Base-by-base conservation (phyloP, 179 eudicot species). In the Beta corolliflora region DNA sequence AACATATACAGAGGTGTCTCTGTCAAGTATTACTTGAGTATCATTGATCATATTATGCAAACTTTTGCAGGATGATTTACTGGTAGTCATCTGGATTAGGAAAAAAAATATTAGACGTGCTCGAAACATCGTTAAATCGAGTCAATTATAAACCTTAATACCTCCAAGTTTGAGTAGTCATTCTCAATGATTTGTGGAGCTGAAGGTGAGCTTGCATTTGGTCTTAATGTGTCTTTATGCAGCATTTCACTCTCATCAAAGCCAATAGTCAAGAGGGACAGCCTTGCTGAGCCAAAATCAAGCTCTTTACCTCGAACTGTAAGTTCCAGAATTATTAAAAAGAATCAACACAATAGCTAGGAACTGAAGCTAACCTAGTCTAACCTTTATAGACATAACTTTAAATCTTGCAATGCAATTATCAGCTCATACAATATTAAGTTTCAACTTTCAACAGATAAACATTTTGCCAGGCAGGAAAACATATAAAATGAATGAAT, bases 251-350 rank as follows among this genome's bases (percentile, higher is more conserved):
- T 82, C 78, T 91, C 96, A 66, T 87, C 86, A 44, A 87, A 80
- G 81, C 83, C 68, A 54, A 83, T 59, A 63, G 85, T 81, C 73
- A 90, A 79, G 65, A 86, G 84, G 19, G 95, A 86, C 78, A 86
- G 60, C 84, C 83, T 92, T 70, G 89, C 81, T 73, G 86, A 71
- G 44, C 89, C 90, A 76, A 85, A 83, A 65, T 85, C 87, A 48
- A 84, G 78, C 80, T 87, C 94, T 85, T 83, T 89, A 80, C 90
- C 85, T 87, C 86, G 90, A 81, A 89, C 97, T 93, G 90, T 81
- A 85, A 73, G 14, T 79, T 76, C 13, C 56, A 71, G 18, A 63
- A 79, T 52, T 58, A 75, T 58, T 64, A 76, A 8, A 25, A 61
- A 70, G 45, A 36, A 25, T n/a, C 10, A 52, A 25, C 67, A 63